A percentile compares a stretch with the other conserved stretches of the same genome.
Conservation (phyloP, 2,329 filamentous ascomycete genomes). For the Claviceps sp. region DNA sequence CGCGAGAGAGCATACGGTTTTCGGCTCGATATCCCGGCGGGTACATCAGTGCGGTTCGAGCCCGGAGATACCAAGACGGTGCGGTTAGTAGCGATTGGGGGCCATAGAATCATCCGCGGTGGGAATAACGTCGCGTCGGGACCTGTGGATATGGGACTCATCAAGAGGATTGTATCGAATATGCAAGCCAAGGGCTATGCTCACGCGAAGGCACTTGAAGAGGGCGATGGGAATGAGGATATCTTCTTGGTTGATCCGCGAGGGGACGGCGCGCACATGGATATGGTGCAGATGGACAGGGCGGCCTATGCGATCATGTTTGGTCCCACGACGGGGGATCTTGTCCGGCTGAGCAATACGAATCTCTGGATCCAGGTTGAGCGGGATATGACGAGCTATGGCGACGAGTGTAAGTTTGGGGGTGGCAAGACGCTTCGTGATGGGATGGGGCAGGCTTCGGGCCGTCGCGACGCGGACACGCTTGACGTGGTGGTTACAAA, state of each 20-base stretch:
- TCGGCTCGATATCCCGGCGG: slow-evolving; percentile 78
- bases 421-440: slow-evolving; percentile 89
- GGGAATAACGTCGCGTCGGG: slow-evolving; percentile 73
- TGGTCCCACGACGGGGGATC: slow-evolving; percentile 78
- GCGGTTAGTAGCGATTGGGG: slow-evolving; percentile 76
- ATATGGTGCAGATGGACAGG: slow-evolving; percentile 59
- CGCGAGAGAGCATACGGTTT: slow-evolving; percentile 70
- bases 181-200: slow-evolving; percentile 65
- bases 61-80: slow-evolving; percentile 88
- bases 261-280: slow-evolving; percentile 37
- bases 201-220: slow-evolving; percentile 28
- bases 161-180: slow-evolving; percentile 51
- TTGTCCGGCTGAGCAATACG: slow-evolving; percentile 69
- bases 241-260: slow-evolving; percentile 25
- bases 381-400: slow-evolving; percentile 70
- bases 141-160: slow-evolving; percentile 48
- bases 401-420: slow-evolving; percentile 91
- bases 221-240: no score
- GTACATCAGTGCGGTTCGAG: slow-evolving; percentile 87
- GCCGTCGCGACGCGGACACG: slow-evolving; percentile 54
- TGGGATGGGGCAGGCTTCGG: slow-evolving; percentile 88
- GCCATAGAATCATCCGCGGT: slow-evolving; percentile 65
- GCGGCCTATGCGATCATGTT: slow-evolving; percentile 79
- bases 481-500: slow-evolving; percentile 83
- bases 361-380: slow-evolving; percentile 88